phyloP scores from a whole-genome alignment of 495 filamentous ascomycete genomes.

The Sporormia fimetaria region DNA sequence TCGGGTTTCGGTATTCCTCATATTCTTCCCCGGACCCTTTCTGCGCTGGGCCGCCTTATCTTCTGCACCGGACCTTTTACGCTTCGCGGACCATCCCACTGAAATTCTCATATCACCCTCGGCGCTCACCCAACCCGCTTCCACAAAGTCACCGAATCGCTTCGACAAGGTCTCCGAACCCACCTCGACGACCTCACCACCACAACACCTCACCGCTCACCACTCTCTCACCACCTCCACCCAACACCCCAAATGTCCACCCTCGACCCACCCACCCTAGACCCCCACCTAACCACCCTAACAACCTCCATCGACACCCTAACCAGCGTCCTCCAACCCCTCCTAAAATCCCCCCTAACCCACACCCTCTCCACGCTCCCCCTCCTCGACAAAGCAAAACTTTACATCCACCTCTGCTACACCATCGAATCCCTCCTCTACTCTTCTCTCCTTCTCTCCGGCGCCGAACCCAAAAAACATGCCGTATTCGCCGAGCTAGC shows the following conservation, averaged over 20 bases:
- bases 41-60: too few relatives aligned
- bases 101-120: too few relatives aligned
- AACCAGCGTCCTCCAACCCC: constrained; percentile 56
- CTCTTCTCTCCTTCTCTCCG: constrained; percentile 62
- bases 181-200: constrained; percentile 13
- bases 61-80: too few relatives aligned
- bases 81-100: too few relatives aligned
- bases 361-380: constrained; percentile 68
- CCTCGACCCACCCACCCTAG: constrained; percentile 26
- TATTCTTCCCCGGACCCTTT: too few relatives aligned
- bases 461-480: constrained; percentile 68
- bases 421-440: constrained; percentile 86
- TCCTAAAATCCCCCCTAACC: constrained; percentile 51
- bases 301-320: constrained; percentile 68
- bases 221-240: not conserved
- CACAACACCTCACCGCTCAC: not conserved
- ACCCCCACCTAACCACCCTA: constrained; percentile 48
- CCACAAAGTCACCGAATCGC: too few relatives aligned
- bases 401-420: constrained; percentile 74
- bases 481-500: constrained; percentile 73
- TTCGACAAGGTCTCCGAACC: constrained; percentile 12
- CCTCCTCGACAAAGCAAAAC: constrained; percentile 84
- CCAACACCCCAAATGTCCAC: constrained; percentile 1
- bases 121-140: too few relatives aligned
- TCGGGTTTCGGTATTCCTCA: too few relatives aligned